phyloP scores from a whole-genome alignment of 148 eudicot genomes.

The Rhododendron vialii region DNA sequence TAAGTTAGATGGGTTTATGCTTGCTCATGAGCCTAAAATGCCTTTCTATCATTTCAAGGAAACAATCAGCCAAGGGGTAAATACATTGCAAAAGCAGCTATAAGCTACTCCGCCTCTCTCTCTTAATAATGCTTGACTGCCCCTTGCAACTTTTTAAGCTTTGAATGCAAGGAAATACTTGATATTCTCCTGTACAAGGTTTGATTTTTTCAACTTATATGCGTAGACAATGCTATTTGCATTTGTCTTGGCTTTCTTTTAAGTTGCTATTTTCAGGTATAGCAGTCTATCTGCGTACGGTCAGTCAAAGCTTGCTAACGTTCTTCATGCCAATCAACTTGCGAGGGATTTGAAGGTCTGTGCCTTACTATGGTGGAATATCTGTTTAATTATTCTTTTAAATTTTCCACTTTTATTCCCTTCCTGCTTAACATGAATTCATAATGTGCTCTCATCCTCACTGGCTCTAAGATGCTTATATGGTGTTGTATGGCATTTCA shows the following conservation, averaged over 20 bases:
- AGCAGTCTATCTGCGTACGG: slow-evolving; percentile 62
- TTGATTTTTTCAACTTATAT: neutral
- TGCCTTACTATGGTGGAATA: neutral
- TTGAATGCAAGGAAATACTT: neutral
- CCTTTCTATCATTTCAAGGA: neutral
- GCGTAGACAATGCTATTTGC: neutral
- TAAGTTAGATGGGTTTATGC: neutral
- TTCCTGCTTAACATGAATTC: neutral
- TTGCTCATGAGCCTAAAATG: neutral
- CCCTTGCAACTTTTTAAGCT: neutral
- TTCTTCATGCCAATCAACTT: slow-evolving; percentile 76
- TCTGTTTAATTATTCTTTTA: neutral
- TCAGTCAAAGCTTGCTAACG: slow-evolving; percentile 85
- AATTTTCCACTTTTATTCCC: neutral
- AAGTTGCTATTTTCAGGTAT: slow-evolving; percentile 43
- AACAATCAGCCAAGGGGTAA: neutral
- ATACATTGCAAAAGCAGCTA: no score
- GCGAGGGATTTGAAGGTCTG: slow-evolving; percentile 65
- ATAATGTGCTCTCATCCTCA: neutral
- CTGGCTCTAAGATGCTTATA: neutral
- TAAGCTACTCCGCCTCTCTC: neutral
- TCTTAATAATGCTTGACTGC: neutral
- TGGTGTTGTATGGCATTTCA: neutral
- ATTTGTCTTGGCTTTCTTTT: neutral
- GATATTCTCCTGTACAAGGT: neutral